Base-by-base conservation (phyloP, 2,329 filamentous ascomycete genomes). In the Colletotrichum sp. region DNA sequence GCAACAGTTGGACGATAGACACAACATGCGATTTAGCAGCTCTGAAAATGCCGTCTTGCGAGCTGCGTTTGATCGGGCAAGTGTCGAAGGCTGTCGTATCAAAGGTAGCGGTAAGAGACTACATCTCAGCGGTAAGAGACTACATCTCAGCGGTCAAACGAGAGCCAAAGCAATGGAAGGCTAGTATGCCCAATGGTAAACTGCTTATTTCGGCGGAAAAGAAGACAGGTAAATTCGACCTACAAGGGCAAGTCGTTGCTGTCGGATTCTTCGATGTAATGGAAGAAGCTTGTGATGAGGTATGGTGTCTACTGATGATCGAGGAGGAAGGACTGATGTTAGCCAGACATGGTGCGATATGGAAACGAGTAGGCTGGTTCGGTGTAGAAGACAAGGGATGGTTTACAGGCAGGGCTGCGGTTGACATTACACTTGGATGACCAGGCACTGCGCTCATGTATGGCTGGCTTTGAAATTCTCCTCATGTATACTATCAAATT, bases 341-440 rank as follows among this genome's bases (percentile, higher is more conserved):
- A 26, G 66, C 57, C 3, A 43, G 13, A 16, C 15, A 63, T 12
- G 57, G 32, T 13, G 8, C 13, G 36, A 28, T 32, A 8, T 73
- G 71, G 71, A 73, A 38, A 26, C 71, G 71, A 5, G 57, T 55
- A 2, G 71, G 71, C 3, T 73, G 71, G 66, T 70, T 73, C 9
- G 28, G 28, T 7, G 9, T 73, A 9, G 68, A 58, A 13, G 36
- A 32, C 3, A 36, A 18, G 36, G 36, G 15, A 38, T 38, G 36
- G 36, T 8, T 38, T 18, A 0, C 16, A 18, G 36, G 16, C 16
- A 38, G 15, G 15, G 2, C 36, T 16, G 8, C 8, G 8, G 36
- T 16, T 38, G 15, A 16, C 16, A 38, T 38, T 13, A 6, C 32
- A 13, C 32, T 34, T 34, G 32, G 32, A 34, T 34, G 5, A 34